A percentile compares a stretch with the other conserved stretches of the same genome.
phyloP scores from a whole-genome alignment of 495 filamentous ascomycete species.

The Mytilinidion resinicola region DNA sequence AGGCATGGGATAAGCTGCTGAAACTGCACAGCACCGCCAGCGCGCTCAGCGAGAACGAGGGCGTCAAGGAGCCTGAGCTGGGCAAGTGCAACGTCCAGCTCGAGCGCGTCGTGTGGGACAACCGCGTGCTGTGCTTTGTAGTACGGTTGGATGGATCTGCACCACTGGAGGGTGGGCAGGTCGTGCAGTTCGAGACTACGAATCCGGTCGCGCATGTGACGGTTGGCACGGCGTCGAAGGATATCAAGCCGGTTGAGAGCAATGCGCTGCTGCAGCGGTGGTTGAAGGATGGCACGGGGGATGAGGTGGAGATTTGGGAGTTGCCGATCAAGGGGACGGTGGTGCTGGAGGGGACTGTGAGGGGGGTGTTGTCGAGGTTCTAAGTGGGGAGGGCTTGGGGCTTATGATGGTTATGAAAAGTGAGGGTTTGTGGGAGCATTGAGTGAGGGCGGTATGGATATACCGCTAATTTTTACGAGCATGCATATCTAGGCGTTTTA shows the following conservation, averaged over 20 bases:
- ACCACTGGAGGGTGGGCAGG: conserved; percentile 19
- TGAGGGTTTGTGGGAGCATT: no score
- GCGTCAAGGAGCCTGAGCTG: conserved; percentile 37
- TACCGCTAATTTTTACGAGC: no score
- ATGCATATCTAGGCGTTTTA: no score
- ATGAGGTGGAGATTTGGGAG: conserved; percentile 42
- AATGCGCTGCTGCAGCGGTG: conserved; percentile 74
- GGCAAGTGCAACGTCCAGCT: conserved; percentile 51
- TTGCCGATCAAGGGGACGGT: conserved; percentile 34
- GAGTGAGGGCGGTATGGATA: no score
- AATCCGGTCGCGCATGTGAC: conserved; percentile 86
- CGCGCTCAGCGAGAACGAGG: conserved; percentile 6
- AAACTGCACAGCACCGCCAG: conserved; percentile 24
- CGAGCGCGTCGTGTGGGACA: conserved; percentile 71
- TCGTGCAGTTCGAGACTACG: conserved; percentile 54
- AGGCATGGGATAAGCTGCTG: conserved; percentile 66
- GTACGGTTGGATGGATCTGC: conserved; percentile 52
- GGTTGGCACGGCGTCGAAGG: conserved; percentile 64
- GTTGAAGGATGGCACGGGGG: conserved; percentile 49
- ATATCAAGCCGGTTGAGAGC: conserved; percentile 87
- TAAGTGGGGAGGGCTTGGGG: neutral
- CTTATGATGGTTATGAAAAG: no score
- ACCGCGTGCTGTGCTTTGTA: conserved; percentile 79
- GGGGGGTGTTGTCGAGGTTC: conserved; percentile 30
- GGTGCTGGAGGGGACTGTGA: conserved; percentile 38